Base-by-base conservation (phyloP, 306 rosid species). In the Prunus mira region DNA sequence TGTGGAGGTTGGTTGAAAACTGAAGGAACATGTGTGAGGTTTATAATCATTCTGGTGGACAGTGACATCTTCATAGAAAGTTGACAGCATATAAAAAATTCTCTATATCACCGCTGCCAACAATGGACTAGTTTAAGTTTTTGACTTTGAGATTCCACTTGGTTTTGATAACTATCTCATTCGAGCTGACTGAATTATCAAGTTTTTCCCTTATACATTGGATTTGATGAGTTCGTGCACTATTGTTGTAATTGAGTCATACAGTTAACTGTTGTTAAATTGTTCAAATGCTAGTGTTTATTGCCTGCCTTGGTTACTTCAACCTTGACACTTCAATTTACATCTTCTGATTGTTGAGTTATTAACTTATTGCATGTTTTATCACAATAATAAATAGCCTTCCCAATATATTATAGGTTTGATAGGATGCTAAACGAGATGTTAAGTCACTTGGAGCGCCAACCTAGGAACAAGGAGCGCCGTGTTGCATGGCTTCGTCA, bases 391-490 rank as follows among this genome's bases (percentile, higher is more conserved):
- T 45, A 50, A 25, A 45, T 74, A 22, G 67, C 17, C 64, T 47
- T 67, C 51, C 12, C 10, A 18, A 65, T 58, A 54, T 28, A 43
- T 25, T 74, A 63, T 75, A 95, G 98, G 98, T 87, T 84, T 87
- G 98, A 95, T 78, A 90, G 80, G 82, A 83, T 95, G 76, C 84
- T 95, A 49, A 90, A 72, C 70, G 98, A 95, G 85, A 92, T 95
- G 97, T 78, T 95, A 73, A 86, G 90, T 85, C 98, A 95, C 85
- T 81, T 95, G 88, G 98, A 95, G 85, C 96, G 98, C 74, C 97
- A 86, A 73, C 97, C 98, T 57, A 88, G 89, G 74, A 88, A 90
- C 84, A 92, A 81, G 88, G 96, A 95, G 63, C 97, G 96, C 15
- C 92, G 97, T 70, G 74, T 92, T 80, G 86, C 84, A 27, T 95